These are phyloP conservation scores for Nemophila menziesii DNA, from an alignment of 257 asterid genomes.

Conservation along the genomic window DNA sequence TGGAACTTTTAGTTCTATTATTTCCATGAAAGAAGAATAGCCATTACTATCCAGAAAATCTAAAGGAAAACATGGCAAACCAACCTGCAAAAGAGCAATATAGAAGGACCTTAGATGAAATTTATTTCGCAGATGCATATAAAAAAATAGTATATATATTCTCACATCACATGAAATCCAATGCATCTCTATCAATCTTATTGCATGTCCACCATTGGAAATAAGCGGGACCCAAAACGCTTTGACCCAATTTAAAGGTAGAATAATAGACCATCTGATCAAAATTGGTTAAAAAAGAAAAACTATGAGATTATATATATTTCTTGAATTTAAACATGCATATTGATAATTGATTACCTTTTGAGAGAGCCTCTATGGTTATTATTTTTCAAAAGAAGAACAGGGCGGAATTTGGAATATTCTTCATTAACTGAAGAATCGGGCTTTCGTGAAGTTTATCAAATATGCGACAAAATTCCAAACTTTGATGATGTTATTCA, in stretches of 20 bases:
- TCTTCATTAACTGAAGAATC: slow-evolving; percentile 25
- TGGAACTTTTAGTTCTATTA: slow-evolving; percentile 46
- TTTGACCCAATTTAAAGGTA: slow-evolving; percentile 79
- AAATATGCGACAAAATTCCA: slow-evolving; percentile 37
- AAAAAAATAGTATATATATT: background rate
- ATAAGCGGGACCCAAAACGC: slow-evolving; percentile 58
- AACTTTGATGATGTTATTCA: slow-evolving; percentile 44
- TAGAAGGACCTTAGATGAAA: background rate
- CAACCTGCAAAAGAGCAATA: slow-evolving; percentile 48
- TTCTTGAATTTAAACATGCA: background rate
- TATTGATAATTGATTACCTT: slow-evolving; percentile 25
- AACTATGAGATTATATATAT: slow-evolving; percentile 9
- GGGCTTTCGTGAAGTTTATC: slow-evolving; percentile 23
- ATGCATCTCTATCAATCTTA: slow-evolving; percentile 73
- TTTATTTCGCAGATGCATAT: background rate
- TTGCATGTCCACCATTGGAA: slow-evolving; percentile 65
- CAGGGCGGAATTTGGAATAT: slow-evolving; percentile 46
- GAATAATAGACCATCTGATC: slow-evolving; percentile 70
- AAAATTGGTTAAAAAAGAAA: slow-evolving; percentile 17
- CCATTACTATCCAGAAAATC: slow-evolving; percentile 81
- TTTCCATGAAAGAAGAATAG: slow-evolving; percentile 37
- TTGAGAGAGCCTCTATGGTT: slow-evolving; percentile 25
- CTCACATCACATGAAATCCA: slow-evolving; percentile 78
- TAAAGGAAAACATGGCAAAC: slow-evolving; percentile 60
- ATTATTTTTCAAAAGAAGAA: slow-evolving; percentile 49